Conservation (phyloP, 1,284 basidiomycete genomes). For the Leccinum subfulvum region DNA sequence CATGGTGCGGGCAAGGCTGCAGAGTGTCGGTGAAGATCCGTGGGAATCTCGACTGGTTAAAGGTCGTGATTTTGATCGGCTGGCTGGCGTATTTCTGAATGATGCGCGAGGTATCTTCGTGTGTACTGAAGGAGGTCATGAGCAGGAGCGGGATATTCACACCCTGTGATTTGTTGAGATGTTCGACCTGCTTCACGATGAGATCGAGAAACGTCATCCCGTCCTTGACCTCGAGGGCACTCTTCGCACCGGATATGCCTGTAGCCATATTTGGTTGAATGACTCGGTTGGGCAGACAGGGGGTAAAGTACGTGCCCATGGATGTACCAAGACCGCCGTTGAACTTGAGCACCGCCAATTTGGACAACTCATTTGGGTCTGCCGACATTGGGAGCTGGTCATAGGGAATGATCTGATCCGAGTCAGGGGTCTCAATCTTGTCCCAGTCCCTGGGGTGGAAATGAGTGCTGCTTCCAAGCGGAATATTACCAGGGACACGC, state of each 20-base stretch:
- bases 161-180: constrained; percentile 64
- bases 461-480: constrained; percentile 17
- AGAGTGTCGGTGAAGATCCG: constrained; percentile 92
- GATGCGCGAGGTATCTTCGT: constrained; percentile 91
- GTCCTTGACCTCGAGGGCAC: constrained; percentile 86
- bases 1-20: constrained; percentile 71
- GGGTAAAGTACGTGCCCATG: constrained; percentile 63
- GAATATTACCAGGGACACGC: constrained; percentile 34
- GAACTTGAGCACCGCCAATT: constrained; percentile 96
- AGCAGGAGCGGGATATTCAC: constrained; percentile 92
- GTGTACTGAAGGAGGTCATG: constrained; percentile 99
- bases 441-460: constrained; percentile 80
- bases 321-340: constrained; percentile 97
- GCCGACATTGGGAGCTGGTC: constrained; percentile 61
- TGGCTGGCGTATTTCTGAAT: constrained; percentile 98
- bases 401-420: constrained; percentile 90
- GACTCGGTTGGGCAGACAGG: background rate
- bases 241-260: constrained; percentile 89
- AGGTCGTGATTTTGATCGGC: constrained; percentile 87
- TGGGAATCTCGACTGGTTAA: constrained; percentile 97
- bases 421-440: constrained; percentile 87
- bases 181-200: constrained; percentile 91
- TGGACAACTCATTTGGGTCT: constrained; percentile 75
- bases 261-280: constrained; percentile 7
- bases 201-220: constrained; percentile 98